Conservation (phyloP, 257 asterid genomes). For the Solanum sparsipilum region DNA sequence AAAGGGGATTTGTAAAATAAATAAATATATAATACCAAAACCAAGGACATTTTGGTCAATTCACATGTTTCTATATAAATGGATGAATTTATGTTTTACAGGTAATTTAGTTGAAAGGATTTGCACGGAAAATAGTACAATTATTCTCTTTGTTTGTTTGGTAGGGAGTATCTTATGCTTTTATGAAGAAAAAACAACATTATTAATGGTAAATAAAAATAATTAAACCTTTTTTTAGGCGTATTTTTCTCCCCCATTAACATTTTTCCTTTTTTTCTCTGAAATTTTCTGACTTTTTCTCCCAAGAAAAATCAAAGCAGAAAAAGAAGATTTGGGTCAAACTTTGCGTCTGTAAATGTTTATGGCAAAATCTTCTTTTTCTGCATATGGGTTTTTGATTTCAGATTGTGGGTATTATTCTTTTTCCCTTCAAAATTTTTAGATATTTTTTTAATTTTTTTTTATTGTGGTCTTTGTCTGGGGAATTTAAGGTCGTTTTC, state of each 20-base stretch:
- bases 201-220: neutral
- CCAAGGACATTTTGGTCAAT: neutral
- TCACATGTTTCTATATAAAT: no score
- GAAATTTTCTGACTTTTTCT: neutral
- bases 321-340: slow-evolving; percentile 17
- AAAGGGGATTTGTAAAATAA: no score
- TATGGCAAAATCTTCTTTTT: neutral
- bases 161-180: neutral
- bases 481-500: slow-evolving; percentile 26
- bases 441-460: neutral
- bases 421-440: neutral
- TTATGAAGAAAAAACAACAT: neutral
- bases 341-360: slow-evolving; percentile 9
- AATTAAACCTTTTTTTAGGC: neutral
- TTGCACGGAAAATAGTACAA: slow-evolving; percentile 56
- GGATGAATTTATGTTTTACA: neutral
- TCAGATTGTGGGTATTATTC: slow-evolving; percentile 6
- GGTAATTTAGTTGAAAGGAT: slow-evolving; percentile 50
- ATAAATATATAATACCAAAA: neutral
- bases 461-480: slow-evolving; percentile 3
- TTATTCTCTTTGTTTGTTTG: slow-evolving; percentile 11
- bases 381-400: slow-evolving; percentile 4
- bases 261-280: neutral
- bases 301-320: slow-evolving; percentile 17
- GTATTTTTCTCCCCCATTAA: slow-evolving; percentile 1